A percentile compares a stretch with the other conserved stretches of the same genome.
These are phyloP conservation scores for Suillus clintonianus DNA, from an alignment of 768 basidiomycete species.

Conservation along the genomic window DNA sequence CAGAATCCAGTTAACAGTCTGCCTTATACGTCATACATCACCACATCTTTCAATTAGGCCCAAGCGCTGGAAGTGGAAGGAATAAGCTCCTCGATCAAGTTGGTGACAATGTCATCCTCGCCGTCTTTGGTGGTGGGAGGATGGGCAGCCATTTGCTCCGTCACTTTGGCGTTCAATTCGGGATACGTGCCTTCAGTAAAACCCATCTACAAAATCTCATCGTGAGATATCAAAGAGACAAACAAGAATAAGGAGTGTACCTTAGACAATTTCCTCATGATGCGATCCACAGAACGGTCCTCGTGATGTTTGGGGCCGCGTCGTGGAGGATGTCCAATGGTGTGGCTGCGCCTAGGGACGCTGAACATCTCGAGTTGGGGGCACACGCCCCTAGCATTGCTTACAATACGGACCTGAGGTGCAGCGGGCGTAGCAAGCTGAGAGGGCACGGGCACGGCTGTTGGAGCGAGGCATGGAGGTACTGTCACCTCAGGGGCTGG, in stretches of 20 bases:
- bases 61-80: slow-evolving; percentile 48
- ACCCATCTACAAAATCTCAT: slow-evolving; percentile 58
- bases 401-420: slow-evolving; percentile 49
- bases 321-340: slow-evolving; percentile 24
- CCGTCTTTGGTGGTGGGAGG: slow-evolving; percentile 48
- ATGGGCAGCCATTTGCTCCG: slow-evolving; percentile 46
- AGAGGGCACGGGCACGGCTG: slow-evolving; percentile 15
- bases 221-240: slow-evolving; percentile 9
- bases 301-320: slow-evolving; percentile 6
- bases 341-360: slow-evolving; percentile 48
- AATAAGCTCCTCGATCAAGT: slow-evolving; percentile 59
- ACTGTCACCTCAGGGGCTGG: slow-evolving; percentile 8
- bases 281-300: slow-evolving; percentile 41
- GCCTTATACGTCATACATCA: background rate
- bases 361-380: slow-evolving; percentile 66
- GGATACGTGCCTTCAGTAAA: slow-evolving; percentile 63
- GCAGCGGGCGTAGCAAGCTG: slow-evolving; percentile 9
- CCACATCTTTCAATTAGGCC: slow-evolving; percentile 30
- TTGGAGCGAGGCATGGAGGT: slow-evolving; percentile 12
- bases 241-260: slow-evolving; percentile 41
- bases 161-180: slow-evolving; percentile 50
- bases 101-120: slow-evolving; percentile 69
- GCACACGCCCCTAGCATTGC: slow-evolving; percentile 59
- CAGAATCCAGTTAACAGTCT: background rate
- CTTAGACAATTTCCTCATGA: slow-evolving; percentile 61